Evolutionary conservation across 306 rosid genomes (phyloP).

Genomic region (Vicia sativa): DNA sequence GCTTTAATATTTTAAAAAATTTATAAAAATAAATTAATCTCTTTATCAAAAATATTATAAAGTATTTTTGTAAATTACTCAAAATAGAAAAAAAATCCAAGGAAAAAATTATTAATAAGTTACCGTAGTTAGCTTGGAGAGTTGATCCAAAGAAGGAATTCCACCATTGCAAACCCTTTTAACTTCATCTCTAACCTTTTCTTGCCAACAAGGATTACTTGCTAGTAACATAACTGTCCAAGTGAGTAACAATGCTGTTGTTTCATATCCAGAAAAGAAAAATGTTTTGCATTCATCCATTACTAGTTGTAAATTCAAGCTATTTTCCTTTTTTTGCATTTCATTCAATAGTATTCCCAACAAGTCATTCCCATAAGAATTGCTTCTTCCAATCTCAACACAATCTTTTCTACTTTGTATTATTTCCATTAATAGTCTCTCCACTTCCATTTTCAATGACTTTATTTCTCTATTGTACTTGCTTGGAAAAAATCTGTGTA

Average conservation of each 20-base stretch:
- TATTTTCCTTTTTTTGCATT: slow-evolving; percentile 62
- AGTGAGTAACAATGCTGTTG: slow-evolving; percentile 85
- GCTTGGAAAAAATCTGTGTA: slow-evolving; percentile 79
- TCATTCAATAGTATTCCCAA: slow-evolving; percentile 83
- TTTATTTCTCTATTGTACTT: slow-evolving; percentile 92
- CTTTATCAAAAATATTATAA: no score
- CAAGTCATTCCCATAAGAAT: slow-evolving; percentile 75
- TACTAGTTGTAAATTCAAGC: slow-evolving; percentile 65
- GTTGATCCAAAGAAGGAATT: slow-evolving; percentile 68
- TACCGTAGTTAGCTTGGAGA: slow-evolving; percentile 74
- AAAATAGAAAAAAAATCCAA: no score
- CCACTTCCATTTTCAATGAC: slow-evolving; percentile 76
- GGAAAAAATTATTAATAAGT: no score
- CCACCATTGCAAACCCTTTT: slow-evolving; percentile 59
- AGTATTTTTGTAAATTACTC: no score
- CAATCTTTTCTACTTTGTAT: slow-evolving; percentile 83
- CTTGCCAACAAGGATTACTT: slow-evolving; percentile 75
- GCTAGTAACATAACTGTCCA: slow-evolving; percentile 94
- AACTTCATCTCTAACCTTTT: slow-evolving; percentile 65
- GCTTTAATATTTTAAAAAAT: no score
- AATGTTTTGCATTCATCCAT: slow-evolving; percentile 98
- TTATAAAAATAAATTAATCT: no score
- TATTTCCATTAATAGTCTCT: slow-evolving; percentile 82
- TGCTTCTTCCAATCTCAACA: slow-evolving; percentile 83
- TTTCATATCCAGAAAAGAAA: slow-evolving; percentile 97